Conservation (phyloP, 805 yeast genomes). For the Saturnispora silvae region DNA sequence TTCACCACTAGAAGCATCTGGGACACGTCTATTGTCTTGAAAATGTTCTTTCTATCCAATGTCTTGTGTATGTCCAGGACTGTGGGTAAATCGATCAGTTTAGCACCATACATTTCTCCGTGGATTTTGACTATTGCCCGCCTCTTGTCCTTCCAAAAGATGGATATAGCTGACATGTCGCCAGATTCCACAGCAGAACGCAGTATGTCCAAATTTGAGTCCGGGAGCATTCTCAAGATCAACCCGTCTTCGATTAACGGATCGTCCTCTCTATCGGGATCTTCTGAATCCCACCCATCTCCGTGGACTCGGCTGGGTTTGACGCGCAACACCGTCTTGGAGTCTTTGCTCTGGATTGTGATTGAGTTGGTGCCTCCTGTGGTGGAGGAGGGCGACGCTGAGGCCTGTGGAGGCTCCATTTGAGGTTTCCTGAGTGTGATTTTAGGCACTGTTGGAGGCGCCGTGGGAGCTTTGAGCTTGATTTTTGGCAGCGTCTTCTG, state of each 20-base stretch:
- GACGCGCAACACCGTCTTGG: conserved; percentile 33
- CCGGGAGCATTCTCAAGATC: conserved; percentile 57
- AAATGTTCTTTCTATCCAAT: conserved; percentile 77
- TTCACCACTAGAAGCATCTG: conserved; percentile 76
- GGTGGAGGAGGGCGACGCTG: background rate
- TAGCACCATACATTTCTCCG: conserved; percentile 66
- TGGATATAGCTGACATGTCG: conserved; percentile 57
- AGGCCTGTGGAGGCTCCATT: conserved; percentile 21
- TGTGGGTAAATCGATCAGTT: conserved; percentile 83
- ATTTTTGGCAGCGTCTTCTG: conserved; percentile 10
- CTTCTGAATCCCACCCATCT: conserved; percentile 95
- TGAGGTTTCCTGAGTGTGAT: conserved; percentile 58
- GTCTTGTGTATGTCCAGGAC: conserved; percentile 80
- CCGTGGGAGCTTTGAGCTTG: conserved; percentile 9
- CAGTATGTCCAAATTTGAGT: conserved; percentile 63
- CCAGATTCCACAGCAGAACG: conserved; percentile 67
- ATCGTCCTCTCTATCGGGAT: conserved; percentile 91
- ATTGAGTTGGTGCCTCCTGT: conserved; percentile 15
- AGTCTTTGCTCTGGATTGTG: conserved; percentile 24
- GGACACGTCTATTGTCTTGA: conserved; percentile 75
- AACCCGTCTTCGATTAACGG: conserved; percentile 86
- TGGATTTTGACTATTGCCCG: conserved; percentile 71
- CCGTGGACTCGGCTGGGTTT: conserved; percentile 69
- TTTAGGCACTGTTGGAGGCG: conserved; percentile 22
- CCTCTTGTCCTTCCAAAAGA: conserved; percentile 75